Conservation (phyloP, 768 basidiomycete species). For the Neoboletus brunneissimus region DNA sequence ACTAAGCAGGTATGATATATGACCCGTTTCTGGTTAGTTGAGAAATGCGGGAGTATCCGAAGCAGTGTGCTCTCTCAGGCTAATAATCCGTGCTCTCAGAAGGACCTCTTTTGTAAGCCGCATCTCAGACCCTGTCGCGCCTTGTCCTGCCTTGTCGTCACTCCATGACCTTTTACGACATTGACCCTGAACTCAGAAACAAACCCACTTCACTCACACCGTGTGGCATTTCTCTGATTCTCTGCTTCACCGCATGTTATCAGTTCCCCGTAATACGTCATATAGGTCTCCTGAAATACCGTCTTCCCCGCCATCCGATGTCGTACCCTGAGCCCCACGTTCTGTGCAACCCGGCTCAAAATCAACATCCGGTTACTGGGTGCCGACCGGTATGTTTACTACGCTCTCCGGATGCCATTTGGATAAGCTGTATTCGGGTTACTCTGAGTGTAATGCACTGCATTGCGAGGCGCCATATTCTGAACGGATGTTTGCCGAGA, state of each 20-base stretch:
- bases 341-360: background rate
- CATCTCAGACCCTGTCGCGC: background rate
- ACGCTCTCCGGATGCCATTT: conserved; percentile 5
- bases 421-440: background rate
- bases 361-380: background rate
- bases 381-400: conserved; percentile 1
- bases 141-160: background rate
- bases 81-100: too few relatives aligned
- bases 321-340: too few relatives aligned
- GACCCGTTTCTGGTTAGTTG: too few relatives aligned
- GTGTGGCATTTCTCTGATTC: too few relatives aligned
- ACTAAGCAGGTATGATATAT: too few relatives aligned
- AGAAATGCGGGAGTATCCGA: too few relatives aligned
- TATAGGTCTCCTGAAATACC: background rate
- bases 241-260: background rate
- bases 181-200: too few relatives aligned
- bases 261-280: background rate
- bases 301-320: background rate
- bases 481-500: background rate
- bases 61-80: too few relatives aligned
- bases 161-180: background rate
- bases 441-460: conserved; percentile 1
- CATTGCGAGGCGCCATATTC: conserved; percentile 4
- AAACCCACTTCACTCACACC: too few relatives aligned
- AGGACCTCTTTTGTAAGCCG: background rate